Evolutionary conservation across 1,284 basidiomycete species (phyloP).

Genomic region (Ganoderma lingzhi): DNA sequence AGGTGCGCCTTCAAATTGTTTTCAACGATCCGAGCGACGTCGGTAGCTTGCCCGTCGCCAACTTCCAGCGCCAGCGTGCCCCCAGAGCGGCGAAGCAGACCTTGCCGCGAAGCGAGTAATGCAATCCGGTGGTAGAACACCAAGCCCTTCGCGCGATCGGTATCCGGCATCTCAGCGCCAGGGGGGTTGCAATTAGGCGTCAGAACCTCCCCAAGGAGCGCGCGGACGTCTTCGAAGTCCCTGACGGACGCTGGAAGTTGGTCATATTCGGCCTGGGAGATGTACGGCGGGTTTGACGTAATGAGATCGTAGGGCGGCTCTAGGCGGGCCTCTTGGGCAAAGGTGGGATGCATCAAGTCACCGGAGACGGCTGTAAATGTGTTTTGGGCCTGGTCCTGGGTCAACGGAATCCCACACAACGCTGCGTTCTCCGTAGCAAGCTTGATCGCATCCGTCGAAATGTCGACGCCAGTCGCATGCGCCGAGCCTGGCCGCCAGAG

Average conservation of each 20-base stretch:
- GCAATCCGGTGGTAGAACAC: constrained; percentile 83
- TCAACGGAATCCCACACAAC: constrained; percentile 47
- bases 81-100: constrained; percentile 51
- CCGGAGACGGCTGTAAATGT: constrained; percentile 57
- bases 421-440: constrained; percentile 78
- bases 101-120: constrained; percentile 56
- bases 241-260: constrained; percentile 72
- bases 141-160: constrained; percentile 61
- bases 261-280: constrained; percentile 73
- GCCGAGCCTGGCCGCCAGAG: constrained; percentile 60
- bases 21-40: constrained; percentile 67
- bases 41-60: constrained; percentile 74
- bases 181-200: constrained; percentile 14
- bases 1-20: constrained; percentile 46
- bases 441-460: constrained; percentile 70
- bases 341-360: constrained; percentile 53
- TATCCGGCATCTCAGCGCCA: constrained; percentile 11
- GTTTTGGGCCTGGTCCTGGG: constrained; percentile 39
- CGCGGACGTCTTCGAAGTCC: constrained; percentile 81
- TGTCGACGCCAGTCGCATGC: constrained; percentile 75
- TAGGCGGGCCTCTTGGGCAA: constrained; percentile 46
- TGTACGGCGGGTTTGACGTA: constrained; percentile 95
- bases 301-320: constrained; percentile 75
- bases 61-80: constrained; percentile 82
- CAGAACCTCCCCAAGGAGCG: constrained; percentile 75